Evolutionary conservation across 208 protist genomes (phyloP), one percentile per base, ranked within the genome.

Genomic region (Acanthamoeba triangularis): DNA sequence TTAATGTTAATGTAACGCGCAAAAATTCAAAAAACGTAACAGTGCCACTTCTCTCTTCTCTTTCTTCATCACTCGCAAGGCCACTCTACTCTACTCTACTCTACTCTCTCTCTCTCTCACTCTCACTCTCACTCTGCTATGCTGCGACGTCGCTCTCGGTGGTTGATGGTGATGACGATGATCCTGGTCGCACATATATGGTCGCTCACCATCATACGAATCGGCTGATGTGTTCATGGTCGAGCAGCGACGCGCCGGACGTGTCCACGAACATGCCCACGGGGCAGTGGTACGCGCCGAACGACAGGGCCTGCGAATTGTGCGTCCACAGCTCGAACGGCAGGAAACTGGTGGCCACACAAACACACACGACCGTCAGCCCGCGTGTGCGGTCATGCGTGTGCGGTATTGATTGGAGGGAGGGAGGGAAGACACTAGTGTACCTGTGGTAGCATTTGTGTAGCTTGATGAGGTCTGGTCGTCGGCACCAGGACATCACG

Each of bases 391-490:
- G 4, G n/a, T 35, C 28, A 28, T 25, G n/a, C 28, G n/a, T 72
- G 28, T 30, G 28, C 23, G 28, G 30, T 41, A 10, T 72, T 25
- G 8, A 25, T 18, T 72, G 20, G 16, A 72, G 63, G 63, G 63
- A n/a, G n/a, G n/a, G n/a, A n/a, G n/a, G n/a, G n/a, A n/a, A n/a
- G n/a, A n/a, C n/a, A n/a, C n/a, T n/a, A 35, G 4, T 7, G 16
- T 78, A 41, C 69, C 69, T 78, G 28, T 88, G 44, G 41, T 44
- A 88, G 80, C 80, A 88, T 56, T 41, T 47, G 80, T 88, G 80
- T 4, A 88, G 80, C 52, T 61, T 47, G 80, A 88, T 88, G 80
- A 88, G 28, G 80, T 88, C 80, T 47, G 80, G 80, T 63, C 80
- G 80, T 30, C 80, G 20, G 20, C 80, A 88, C 80, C 80, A 88